A percentile compares a stretch with the other conserved stretches of the same genome.
These are phyloP conservation scores for Filobasidium wieringae DNA, from an alignment of 768 basidiomycete species.

Conservation along the genomic window DNA sequence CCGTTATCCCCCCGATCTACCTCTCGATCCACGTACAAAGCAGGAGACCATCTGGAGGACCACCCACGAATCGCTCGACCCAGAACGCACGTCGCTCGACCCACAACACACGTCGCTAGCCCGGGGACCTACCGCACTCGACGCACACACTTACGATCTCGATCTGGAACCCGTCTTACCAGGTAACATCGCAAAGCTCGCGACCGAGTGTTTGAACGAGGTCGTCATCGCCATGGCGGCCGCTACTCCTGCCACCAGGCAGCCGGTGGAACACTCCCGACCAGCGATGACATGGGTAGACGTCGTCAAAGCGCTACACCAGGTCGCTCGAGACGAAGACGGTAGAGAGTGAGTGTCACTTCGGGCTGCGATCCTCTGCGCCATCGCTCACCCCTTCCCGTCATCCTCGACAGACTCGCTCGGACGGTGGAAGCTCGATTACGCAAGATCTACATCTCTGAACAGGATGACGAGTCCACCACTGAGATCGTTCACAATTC, in stretches of 20 bases:
- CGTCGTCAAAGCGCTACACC: background rate
- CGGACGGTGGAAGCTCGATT: no score
- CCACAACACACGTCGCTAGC: background rate
- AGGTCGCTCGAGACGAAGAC: background rate
- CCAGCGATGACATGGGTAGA: background rate
- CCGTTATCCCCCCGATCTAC: background rate
- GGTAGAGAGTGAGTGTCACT: background rate
- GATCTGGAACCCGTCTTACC: background rate
- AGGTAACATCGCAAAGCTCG: background rate
- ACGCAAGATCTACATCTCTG: no score
- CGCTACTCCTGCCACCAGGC: background rate
- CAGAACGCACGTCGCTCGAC: background rate
- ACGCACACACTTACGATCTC: background rate
- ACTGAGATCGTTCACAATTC: no score
- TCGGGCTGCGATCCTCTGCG: no score
- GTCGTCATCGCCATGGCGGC: background rate
- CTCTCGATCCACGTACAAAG: background rate
- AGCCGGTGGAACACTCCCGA: background rate
- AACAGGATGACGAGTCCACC: no score
- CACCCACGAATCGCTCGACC: background rate
- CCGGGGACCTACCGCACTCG: background rate
- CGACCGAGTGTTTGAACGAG: background rate
- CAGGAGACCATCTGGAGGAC: background rate
- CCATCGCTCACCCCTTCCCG: no score
- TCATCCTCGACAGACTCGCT: no score